Evolutionary conservation across 2,329 filamentous ascomycete genomes (phyloP).

Genomic region (Curvularia sp.): DNA sequence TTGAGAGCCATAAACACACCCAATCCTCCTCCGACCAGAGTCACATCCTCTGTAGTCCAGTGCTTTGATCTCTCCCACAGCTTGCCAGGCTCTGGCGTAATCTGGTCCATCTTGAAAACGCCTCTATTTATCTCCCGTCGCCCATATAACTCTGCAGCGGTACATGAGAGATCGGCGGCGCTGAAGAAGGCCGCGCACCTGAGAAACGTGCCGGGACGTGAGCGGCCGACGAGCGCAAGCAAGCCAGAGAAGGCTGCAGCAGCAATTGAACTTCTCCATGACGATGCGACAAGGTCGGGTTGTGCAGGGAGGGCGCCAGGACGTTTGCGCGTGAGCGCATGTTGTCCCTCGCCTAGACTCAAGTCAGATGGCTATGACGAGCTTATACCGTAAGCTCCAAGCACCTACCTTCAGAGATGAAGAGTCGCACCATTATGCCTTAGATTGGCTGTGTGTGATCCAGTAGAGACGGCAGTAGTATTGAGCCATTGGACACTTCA

Average conservation of each 20-base stretch:
- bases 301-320: conserved; percentile 17
- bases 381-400: background rate
- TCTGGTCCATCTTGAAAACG: conserved; percentile 27
- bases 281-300: conserved; percentile 13
- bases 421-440: conserved; percentile 33
- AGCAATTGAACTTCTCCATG: conserved; percentile 14
- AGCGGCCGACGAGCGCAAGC: conserved; percentile 22
- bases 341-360: conserved; percentile 31
- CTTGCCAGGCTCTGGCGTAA: conserved; percentile 27
- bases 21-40: conserved; percentile 24
- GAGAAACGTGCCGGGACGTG: conserved; percentile 30
- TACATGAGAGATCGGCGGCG: conserved; percentile 15
- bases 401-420: conserved; percentile 31
- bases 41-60: conserved; percentile 26
- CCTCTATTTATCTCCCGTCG: conserved; percentile 29
- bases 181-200: conserved; percentile 22
- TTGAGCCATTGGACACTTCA: conserved; percentile 3
- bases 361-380: conserved; percentile 12
- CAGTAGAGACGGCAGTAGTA: background rate
- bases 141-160: conserved; percentile 20
- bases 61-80: conserved; percentile 33
- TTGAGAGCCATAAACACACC: conserved; percentile 26
- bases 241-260: conserved; percentile 22
- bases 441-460: background rate
- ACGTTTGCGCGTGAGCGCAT: conserved; percentile 17